A percentile compares a stretch with the other conserved stretches of the same genome.
These are phyloP conservation scores for Diaporthe citrichinensis DNA, from an alignment of 2,329 filamentous ascomycete genomes.

Conservation along the genomic window DNA sequence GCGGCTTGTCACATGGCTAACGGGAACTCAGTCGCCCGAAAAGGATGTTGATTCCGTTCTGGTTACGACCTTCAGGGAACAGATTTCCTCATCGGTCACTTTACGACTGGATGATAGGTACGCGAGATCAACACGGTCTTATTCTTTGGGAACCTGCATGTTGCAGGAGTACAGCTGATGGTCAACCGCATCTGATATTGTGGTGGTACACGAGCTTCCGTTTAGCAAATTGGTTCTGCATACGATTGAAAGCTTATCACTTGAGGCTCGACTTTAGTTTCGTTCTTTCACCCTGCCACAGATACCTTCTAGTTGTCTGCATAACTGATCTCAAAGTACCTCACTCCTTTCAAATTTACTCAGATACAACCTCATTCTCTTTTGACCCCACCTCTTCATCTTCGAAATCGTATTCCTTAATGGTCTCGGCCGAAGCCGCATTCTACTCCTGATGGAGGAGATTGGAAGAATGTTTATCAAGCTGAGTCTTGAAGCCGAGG, in stretches of 20 bases:
- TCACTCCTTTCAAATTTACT: neutral
- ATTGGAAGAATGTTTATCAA: neutral
- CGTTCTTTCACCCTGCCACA: neutral
- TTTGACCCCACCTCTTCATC: neutral
- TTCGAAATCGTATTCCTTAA: neutral
- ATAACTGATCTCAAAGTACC: neutral
- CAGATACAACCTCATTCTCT: too few species aligned
- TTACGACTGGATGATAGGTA: too few species aligned
- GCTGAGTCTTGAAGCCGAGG: neutral
- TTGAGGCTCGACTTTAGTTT: too few species aligned
- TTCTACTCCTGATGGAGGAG: neutral
- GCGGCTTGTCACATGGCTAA: neutral
- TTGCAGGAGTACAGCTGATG: neutral
- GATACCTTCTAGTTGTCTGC: accelerated
- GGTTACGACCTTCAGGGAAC: too few species aligned
- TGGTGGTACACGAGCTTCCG: neutral
- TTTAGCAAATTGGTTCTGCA: neutral
- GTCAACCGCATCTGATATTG: neutral
- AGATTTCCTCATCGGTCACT: neutral
- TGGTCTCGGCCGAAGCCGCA: neutral
- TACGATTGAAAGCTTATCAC: too few species aligned
- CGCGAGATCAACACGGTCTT: neutral
- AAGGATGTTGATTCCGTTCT: neutral
- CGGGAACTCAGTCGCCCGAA: neutral
- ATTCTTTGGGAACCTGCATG: neutral